A percentile compares a stretch with the other conserved stretches of the same genome.
phyloP scores from a whole-genome alignment of 225 moss, liverwort and hornwort species.

The Takakia lepidozioides region DNA sequence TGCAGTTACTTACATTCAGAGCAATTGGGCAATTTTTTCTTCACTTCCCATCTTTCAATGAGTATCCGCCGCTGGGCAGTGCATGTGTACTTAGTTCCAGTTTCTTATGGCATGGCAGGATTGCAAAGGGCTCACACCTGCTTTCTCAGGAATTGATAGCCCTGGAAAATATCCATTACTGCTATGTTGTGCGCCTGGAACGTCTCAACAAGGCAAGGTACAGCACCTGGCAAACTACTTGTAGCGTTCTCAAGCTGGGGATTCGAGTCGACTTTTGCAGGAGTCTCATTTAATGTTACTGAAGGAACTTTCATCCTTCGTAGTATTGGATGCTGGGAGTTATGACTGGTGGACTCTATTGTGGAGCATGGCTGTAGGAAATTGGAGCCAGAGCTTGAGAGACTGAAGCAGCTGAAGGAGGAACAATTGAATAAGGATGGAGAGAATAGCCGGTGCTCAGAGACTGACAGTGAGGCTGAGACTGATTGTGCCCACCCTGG shows the following conservation, averaged over 20 bases:
- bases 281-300: too few species aligned
- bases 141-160: constrained; percentile 48
- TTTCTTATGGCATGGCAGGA: constrained; percentile 17
- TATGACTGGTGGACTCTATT: constrained; percentile 3
- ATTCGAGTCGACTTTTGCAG: too few species aligned
- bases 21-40: neutral
- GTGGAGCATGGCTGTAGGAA: too few species aligned
- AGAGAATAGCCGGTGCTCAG: constrained; percentile 35
- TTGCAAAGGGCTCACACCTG: constrained; percentile 27
- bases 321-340: neutral
- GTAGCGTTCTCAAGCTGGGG: neutral
- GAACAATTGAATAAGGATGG: constrained; percentile 21
- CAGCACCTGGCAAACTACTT: neutral
- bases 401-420: constrained; percentile 30
- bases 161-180: constrained; percentile 77
- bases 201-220: constrained; percentile 67
- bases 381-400: constrained; percentile 33
- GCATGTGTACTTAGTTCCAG: neutral
- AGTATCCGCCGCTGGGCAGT: too few species aligned
- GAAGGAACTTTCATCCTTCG: neutral
- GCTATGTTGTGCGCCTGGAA: constrained; percentile 65
- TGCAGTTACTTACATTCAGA: neutral
- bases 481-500: constrained; percentile 14
- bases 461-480: constrained; percentile 52
- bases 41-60: neutral